Percentiles rank a stretch among this genome's conserved stretches.
These are phyloP conservation scores for Biscogniauxia marginata DNA, from an alignment of 2,329 filamentous ascomycete genomes.

Conservation along the genomic window DNA sequence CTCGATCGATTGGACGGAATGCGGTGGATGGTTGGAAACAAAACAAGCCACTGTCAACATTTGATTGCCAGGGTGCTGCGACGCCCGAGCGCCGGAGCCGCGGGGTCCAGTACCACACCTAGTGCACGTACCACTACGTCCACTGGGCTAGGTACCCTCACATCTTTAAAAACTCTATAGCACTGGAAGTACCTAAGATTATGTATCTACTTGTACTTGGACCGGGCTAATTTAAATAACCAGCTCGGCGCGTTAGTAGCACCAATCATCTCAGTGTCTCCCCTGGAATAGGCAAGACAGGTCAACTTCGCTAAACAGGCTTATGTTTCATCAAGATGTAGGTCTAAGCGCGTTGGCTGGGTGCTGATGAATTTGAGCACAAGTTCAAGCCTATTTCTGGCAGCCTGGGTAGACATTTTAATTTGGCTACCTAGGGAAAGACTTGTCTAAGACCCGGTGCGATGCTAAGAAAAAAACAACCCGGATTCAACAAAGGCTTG, in stretches of 20 bases:
- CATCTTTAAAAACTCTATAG: no score
- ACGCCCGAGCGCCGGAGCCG: not conserved
- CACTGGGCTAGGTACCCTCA: no score
- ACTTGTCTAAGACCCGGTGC: no score
- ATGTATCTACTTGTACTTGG: no score
- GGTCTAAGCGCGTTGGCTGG: not conserved
- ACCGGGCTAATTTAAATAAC: no score
- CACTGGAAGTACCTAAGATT: no score
- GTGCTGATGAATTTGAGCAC: not conserved
- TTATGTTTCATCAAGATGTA: not conserved
- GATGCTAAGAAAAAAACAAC: no score
- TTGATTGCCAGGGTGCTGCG: not conserved
- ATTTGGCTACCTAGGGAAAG: no score
- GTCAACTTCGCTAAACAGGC: not conserved
- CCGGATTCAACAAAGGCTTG: no score
- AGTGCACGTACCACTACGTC: no score
- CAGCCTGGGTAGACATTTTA: not conserved
- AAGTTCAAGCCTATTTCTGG: not conserved
- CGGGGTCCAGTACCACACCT: not conserved
- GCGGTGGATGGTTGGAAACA: conserved; percentile 3
- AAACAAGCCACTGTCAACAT: not conserved
- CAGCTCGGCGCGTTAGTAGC: not conserved
- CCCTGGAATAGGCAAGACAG: not conserved
- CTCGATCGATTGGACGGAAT: conserved; percentile 18
- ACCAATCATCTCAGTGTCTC: not conserved